A percentile compares a stretch with the other conserved stretches of the same genome.
These are phyloP conservation scores for Tetrahymena elliotti DNA, from an alignment of 73 alveolate species.

Conservation along the genomic window DNA sequence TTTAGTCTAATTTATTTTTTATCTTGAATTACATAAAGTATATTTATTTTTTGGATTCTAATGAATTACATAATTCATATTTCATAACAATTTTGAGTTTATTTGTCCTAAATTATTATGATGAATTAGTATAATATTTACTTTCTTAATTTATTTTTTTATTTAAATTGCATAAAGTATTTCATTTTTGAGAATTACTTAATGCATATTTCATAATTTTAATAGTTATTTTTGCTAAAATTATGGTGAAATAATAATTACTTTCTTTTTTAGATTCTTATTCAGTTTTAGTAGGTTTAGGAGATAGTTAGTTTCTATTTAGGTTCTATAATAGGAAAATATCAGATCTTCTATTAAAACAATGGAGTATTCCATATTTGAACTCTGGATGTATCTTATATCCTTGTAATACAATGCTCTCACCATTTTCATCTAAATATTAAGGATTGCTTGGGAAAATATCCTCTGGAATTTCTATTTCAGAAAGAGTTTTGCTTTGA, in stretches of 20 bases:
- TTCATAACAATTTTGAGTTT: too few relatives aligned
- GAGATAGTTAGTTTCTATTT: background rate
- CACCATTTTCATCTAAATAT: conserved; percentile 11
- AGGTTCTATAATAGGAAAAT: background rate
- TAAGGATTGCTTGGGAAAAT: conserved; percentile 13
- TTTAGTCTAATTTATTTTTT: too few relatives aligned
- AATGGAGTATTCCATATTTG: conserved; percentile 39
- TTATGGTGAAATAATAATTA: background rate
- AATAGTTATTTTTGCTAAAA: too few relatives aligned
- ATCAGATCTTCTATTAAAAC: conserved; percentile 26
- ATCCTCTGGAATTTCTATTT: background rate
- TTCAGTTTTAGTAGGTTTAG: background rate
- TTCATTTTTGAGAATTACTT: too few relatives aligned
- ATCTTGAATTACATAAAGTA: too few relatives aligned
- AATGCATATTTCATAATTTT: too few relatives aligned
- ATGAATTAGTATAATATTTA: too few relatives aligned
- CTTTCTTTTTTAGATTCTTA: background rate
- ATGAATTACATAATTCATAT: too few relatives aligned
- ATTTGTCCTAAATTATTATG: too few relatives aligned
- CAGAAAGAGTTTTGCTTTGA: background rate
- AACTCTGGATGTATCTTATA: conserved; percentile 14
- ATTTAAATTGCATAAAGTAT: too few relatives aligned
- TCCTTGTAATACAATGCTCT: conserved; percentile 5
- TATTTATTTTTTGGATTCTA: too few relatives aligned
- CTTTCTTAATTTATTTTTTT: too few relatives aligned